Percentiles rank a stretch among this genome's conserved stretches.
Conservation (phyloP, 371 early-diverging fungal genomes). For the Umbelopsis sp. region DNA sequence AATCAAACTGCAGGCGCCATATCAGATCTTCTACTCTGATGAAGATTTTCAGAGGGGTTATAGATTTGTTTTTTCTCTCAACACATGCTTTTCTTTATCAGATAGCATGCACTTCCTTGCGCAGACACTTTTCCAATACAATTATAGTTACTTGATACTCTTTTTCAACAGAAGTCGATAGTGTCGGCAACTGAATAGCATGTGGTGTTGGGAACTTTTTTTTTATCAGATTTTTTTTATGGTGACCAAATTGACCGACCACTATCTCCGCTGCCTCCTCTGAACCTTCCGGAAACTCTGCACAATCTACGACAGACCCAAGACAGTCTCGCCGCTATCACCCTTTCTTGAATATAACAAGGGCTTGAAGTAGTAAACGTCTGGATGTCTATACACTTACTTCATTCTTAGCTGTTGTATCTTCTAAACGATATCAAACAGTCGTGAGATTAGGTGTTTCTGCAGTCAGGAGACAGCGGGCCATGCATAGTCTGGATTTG, state of each 20-base stretch:
- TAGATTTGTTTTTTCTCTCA: background rate
- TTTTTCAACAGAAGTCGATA: too few relatives aligned
- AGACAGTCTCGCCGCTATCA: too few relatives aligned
- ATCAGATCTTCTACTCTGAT: conserved; percentile 14
- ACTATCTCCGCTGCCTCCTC: conserved; percentile 3
- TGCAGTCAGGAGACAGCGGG: background rate
- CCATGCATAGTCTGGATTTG: background rate
- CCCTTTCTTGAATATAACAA: too few relatives aligned
- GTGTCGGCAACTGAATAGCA: background rate
- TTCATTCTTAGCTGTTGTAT: too few relatives aligned
- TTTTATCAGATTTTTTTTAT: conserved; percentile 16
- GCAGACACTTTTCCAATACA: too few relatives aligned
- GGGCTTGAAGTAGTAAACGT: too few relatives aligned
- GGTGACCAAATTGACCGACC: background rate
- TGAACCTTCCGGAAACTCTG: conserved; percentile 11
- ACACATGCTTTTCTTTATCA: background rate
- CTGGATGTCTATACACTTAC: too few relatives aligned
- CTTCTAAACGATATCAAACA: background rate
- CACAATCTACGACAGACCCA: background rate
- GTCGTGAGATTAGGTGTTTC: too few relatives aligned
- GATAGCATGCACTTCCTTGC: background rate
- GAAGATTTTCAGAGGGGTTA: background rate
- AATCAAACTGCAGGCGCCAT: background rate
- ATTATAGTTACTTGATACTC: too few relatives aligned
- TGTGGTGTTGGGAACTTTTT: background rate